A percentile compares a stretch with the other conserved stretches of the same genome.
Evolutionary conservation across 1,284 basidiomycete genomes (phyloP).

Genomic region (Ustilago loliicola): DNA sequence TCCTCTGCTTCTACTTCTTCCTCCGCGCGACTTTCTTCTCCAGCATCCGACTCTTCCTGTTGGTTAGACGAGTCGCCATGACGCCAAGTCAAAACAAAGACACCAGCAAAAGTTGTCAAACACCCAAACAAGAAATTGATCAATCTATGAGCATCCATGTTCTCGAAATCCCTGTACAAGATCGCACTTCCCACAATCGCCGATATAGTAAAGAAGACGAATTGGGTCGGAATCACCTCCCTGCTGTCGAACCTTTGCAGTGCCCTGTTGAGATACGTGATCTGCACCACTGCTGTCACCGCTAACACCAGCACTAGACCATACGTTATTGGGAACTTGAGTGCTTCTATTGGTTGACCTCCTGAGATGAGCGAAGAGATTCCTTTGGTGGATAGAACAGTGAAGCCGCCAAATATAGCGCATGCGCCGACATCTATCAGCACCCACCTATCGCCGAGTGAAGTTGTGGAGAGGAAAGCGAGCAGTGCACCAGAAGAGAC

Average conservation of each 20-base stretch:
- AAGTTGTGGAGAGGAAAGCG: constrained; percentile 73
- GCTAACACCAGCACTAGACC: constrained; percentile 76
- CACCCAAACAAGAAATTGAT: constrained; percentile 89
- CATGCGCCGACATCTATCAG: constrained; percentile 89
- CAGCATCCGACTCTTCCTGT: constrained; percentile 6
- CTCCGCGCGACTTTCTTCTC: constrained; percentile 4
- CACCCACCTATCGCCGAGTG: constrained; percentile 79
- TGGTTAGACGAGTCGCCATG: constrained; percentile 10
- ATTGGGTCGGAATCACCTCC: constrained; percentile 80
- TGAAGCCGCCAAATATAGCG: constrained; percentile 83
- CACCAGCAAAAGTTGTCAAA: constrained; percentile 84
- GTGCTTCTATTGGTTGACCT: constrained; percentile 44
- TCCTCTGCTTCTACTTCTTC: constrained; percentile 6
- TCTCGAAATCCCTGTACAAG: constrained; percentile 89
- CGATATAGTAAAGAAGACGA: constrained; percentile 81
- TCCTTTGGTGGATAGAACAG: constrained; percentile 93
- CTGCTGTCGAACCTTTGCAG: constrained; percentile 66
- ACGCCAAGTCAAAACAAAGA: constrained; percentile 74
- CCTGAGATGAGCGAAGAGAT: constrained; percentile 79
- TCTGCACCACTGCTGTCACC: constrained; percentile 86
- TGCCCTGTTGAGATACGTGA: constrained; percentile 85
- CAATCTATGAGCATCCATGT: constrained; percentile 76
- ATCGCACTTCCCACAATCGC: constrained; percentile 93
- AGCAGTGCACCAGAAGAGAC: constrained; percentile 39
- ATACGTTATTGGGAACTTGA: constrained; percentile 65